These are phyloP conservation scores for Entomortierella beljakovae DNA, from an alignment of 192 early-diverging fungal species.

Conservation along the genomic window DNA sequence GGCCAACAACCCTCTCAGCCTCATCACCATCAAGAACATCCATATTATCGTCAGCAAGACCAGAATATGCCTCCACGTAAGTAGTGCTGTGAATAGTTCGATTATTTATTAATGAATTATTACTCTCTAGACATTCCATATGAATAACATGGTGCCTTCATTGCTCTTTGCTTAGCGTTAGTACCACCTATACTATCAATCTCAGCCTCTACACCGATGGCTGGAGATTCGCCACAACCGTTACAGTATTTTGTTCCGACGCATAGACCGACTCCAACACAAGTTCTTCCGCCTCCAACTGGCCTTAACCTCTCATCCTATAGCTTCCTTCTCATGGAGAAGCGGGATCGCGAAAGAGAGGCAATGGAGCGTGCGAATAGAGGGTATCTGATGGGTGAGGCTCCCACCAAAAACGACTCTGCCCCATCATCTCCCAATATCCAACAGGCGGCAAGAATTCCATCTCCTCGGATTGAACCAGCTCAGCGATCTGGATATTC, in stretches of 20 bases:
- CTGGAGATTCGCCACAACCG: constrained; percentile 33
- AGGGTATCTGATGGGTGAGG: constrained; percentile 29
- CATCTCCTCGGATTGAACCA: constrained; percentile 33
- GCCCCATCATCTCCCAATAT: constrained; percentile 1
- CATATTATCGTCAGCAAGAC: constrained; percentile 12
- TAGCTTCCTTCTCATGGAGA: constrained; percentile 51
- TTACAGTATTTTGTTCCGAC: constrained; percentile 46
- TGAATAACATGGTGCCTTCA: background rate
- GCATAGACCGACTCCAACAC: constrained; percentile 24
- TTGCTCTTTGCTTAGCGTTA: background rate
- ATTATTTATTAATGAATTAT: no score
- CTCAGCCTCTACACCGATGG: constrained; percentile 44
- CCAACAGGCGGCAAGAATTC: constrained; percentile 16
- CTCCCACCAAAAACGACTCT: constrained; percentile 3
- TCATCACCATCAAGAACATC: constrained; percentile 1
- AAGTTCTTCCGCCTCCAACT: constrained; percentile 28
- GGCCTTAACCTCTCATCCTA: constrained; percentile 50
- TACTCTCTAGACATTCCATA: background rate
- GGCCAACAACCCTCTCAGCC: background rate
- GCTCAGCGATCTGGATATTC: background rate
- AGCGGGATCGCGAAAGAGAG: constrained; percentile 49
- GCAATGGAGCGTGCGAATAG: constrained; percentile 44
- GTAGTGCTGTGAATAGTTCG: constrained; percentile 5
- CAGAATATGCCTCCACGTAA: constrained; percentile 17
- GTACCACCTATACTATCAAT: constrained; percentile 36